A percentile compares a stretch with the other conserved stretches of the same genome.
Evolutionary conservation across 2,329 filamentous ascomycete species (phyloP).

Genomic region (Microdochium trichocladiopsis): DNA sequence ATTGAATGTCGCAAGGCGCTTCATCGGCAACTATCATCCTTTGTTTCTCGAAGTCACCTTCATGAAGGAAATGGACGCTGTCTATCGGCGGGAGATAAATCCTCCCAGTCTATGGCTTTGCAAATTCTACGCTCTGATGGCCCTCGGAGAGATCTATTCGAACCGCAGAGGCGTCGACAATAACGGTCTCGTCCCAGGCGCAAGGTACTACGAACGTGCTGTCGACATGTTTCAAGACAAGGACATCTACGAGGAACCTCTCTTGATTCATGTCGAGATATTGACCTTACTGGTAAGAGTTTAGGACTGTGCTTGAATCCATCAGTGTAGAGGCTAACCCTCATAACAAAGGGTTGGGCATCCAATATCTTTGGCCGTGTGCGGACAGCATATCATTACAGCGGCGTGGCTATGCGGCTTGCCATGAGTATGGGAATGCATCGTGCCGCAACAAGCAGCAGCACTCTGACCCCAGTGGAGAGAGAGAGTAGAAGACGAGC

Average conservation of each 20-base stretch:
- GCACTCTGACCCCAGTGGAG: constrained; percentile 12
- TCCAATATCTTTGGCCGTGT: constrained; percentile 26
- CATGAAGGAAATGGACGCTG: constrained; percentile 25
- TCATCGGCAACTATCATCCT: constrained; percentile 22
- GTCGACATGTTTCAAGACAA: constrained; percentile 30
- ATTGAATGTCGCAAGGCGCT: constrained; percentile 16
- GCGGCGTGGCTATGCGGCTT: constrained; percentile 27
- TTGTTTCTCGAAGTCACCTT: constrained; percentile 26
- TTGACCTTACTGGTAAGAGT: constrained; percentile 25
- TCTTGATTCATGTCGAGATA: constrained; percentile 33
- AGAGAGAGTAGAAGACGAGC: constrained; percentile 16
- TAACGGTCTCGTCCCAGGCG: constrained; percentile 27
- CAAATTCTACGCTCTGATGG: constrained; percentile 36
- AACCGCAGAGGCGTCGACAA: constrained; percentile 21
- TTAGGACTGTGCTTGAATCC: neutral
- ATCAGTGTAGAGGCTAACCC: constrained; percentile 17
- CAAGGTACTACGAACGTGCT: constrained; percentile 32
- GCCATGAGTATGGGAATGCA: constrained; percentile 34
- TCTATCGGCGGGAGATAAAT: constrained; percentile 23
- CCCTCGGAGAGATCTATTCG: constrained; percentile 35
- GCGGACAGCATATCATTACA: constrained; percentile 22
- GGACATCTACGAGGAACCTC: constrained; percentile 29
- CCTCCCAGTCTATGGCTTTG: constrained; percentile 25
- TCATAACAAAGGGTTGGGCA: constrained; percentile 15
- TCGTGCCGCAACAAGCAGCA: constrained; percentile 14